Evolutionary conservation across 371 early-diverging fungal genomes (phyloP).

Genomic region (Nematocida sp.): DNA sequence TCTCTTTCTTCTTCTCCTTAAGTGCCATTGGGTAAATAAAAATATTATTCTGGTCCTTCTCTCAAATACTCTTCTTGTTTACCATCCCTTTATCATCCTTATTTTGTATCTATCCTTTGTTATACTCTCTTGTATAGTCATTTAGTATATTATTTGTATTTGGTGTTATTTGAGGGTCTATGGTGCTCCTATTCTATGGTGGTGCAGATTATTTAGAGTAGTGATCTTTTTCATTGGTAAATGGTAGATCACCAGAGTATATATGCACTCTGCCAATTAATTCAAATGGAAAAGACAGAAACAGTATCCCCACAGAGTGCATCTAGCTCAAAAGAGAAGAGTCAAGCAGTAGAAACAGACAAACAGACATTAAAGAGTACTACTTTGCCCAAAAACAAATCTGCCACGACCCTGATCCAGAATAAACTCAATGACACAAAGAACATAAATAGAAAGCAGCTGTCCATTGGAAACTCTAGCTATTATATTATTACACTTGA

Average conservation of each 20-base stretch:
- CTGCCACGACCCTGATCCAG: not conserved
- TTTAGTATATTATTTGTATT: no score
- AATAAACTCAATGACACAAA: not conserved
- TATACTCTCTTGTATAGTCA: no score
- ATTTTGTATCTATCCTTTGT: no score
- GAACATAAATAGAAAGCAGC: conserved; percentile 4
- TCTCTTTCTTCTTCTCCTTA: not conserved
- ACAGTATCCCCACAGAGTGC: not conserved
- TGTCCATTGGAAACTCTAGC: not conserved
- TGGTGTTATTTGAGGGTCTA: no score
- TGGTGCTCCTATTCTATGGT: no score
- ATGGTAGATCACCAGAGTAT: no score
- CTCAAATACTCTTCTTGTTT: no score
- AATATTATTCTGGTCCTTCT: no score
- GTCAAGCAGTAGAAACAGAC: not conserved
- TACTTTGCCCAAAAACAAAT: not conserved
- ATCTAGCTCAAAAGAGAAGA: not conserved
- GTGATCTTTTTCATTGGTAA: no score
- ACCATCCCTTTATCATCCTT: no score
- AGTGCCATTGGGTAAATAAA: no score
- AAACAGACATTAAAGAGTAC: not conserved
- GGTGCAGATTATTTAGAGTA: no score
- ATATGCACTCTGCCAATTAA: not conserved
- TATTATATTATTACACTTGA: conserved; percentile 40
- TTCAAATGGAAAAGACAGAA: not conserved